These are phyloP conservation scores for Pyrus betulifolia DNA, from an alignment of 306 rosid genomes.

Conservation along the genomic window DNA sequence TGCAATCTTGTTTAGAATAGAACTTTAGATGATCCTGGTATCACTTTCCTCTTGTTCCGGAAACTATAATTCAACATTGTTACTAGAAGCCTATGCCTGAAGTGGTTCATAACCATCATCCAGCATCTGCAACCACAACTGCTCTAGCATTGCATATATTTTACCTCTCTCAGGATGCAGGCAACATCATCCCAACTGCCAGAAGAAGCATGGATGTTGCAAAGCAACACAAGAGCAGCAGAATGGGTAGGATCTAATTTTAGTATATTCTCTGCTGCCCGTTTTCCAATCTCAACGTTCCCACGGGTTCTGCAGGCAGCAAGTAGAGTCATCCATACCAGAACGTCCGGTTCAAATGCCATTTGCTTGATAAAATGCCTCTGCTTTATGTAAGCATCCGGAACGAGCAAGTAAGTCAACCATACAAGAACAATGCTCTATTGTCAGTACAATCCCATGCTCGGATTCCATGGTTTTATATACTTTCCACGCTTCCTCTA, in stretches of 20 bases:
- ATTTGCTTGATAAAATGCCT: slow-evolving; percentile 40
- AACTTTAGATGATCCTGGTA: neutral
- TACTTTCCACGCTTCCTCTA: slow-evolving; percentile 58
- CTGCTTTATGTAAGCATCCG: slow-evolving; percentile 60
- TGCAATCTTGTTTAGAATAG: neutral
- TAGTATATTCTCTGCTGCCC: slow-evolving; percentile 59
- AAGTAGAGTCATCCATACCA: slow-evolving; percentile 64
- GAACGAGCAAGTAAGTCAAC: slow-evolving; percentile 79
- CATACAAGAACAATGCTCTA: slow-evolving; percentile 73
- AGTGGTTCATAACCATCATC: slow-evolving; percentile 50
- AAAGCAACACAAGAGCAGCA: slow-evolving; percentile 61
- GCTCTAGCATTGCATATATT: slow-evolving; percentile 49
- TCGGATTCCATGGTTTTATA: slow-evolving; percentile 51
- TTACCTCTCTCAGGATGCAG: slow-evolving; percentile 52
- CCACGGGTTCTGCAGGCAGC: slow-evolving; percentile 62
- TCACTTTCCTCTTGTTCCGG: neutral
- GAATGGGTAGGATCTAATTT: slow-evolving; percentile 58
- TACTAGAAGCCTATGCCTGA: slow-evolving; percentile 17
- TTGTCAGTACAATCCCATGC: slow-evolving; percentile 46
- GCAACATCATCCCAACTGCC: slow-evolving; percentile 54
- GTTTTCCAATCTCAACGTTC: slow-evolving; percentile 52
- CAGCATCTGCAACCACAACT: slow-evolving; percentile 55
- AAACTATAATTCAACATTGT: neutral
- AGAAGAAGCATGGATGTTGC: slow-evolving; percentile 53
- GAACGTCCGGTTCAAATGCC: slow-evolving; percentile 51